Conservation (phyloP, 2,329 filamentous ascomycete species). For the Triangularia verruculosa region DNA sequence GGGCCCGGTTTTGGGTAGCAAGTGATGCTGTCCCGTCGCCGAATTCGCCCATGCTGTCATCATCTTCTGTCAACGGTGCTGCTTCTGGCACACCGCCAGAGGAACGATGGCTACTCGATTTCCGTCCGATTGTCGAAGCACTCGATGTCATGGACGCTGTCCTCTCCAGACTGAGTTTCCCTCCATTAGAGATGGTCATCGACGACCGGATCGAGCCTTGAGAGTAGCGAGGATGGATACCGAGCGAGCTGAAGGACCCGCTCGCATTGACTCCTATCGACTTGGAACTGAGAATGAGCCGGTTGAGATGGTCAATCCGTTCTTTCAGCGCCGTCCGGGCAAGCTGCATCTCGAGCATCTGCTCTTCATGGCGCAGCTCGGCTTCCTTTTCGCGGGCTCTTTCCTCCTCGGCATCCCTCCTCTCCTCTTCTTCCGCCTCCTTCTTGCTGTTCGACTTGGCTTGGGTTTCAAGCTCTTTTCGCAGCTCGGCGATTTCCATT, state of each 20-base stretch:
- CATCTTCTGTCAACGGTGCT: constrained; percentile 51
- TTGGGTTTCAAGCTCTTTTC: constrained; percentile 77
- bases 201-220: constrained; percentile 65
- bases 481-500: constrained; percentile 83
- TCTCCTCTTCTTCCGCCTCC: constrained; percentile 61
- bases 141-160: constrained; percentile 66
- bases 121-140: constrained; percentile 56
- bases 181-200: constrained; percentile 57
- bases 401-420: constrained; percentile 67
- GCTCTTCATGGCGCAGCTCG: constrained; percentile 86
- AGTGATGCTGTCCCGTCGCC: constrained; percentile 83
- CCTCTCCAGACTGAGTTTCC: constrained; percentile 55
- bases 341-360: constrained; percentile 97
- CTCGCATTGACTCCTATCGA: constrained; percentile 88
- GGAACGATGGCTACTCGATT: constrained; percentile 46
- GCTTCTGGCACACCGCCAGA: constrained; percentile 38
- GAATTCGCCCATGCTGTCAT: constrained; percentile 75
- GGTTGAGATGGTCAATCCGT: constrained; percentile 93
- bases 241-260: constrained; percentile 66
- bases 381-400: constrained; percentile 74
- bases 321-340: constrained; percentile 94
- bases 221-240: constrained; percentile 62
- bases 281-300: constrained; percentile 91
- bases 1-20: constrained; percentile 79
- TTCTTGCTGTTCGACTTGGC: constrained; percentile 63